A percentile compares a stretch with the other conserved stretches of the same genome.
Conservation (phyloP, 2,329 filamentous ascomycete genomes). For the Pseudocercospora ulei region DNA sequence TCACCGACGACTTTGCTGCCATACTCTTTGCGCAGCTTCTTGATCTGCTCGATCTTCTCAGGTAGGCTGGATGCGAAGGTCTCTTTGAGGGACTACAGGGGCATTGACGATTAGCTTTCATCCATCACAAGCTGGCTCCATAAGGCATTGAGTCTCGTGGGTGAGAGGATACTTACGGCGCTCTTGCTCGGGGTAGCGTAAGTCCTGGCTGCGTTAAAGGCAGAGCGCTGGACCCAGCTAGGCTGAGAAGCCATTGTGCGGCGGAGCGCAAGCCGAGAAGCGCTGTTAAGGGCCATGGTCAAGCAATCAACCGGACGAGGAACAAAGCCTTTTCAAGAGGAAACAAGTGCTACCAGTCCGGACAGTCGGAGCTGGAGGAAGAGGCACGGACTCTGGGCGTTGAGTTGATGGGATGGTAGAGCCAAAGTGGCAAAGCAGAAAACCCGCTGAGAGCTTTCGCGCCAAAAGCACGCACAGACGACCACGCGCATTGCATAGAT, state of each 20-base stretch:
- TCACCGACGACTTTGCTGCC: slow-evolving; percentile 93
- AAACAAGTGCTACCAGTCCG: slow-evolving; percentile 8
- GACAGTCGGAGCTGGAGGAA: slow-evolving; percentile 8
- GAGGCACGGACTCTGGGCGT: not conserved
- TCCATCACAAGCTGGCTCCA: not conserved
- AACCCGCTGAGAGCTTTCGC: no score
- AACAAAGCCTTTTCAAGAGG: slow-evolving; percentile 18
- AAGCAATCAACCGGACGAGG: slow-evolving; percentile 13
- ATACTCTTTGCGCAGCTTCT: slow-evolving; percentile 94
- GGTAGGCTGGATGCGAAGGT: slow-evolving; percentile 93
- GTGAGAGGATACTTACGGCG: slow-evolving; percentile 51
- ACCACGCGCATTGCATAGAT: no score
- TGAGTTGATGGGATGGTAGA: not conserved
- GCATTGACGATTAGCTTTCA: slow-evolving; percentile 8
- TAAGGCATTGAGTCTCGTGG: not conserved
- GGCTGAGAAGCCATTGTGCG: slow-evolving; percentile 60
- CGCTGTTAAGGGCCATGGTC: slow-evolving; percentile 31
- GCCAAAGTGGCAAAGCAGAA: no score
- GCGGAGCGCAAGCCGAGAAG: slow-evolving; percentile 63
- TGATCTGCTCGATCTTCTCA: slow-evolving; percentile 97
- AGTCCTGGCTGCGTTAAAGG: slow-evolving; percentile 75
- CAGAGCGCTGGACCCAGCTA: slow-evolving; percentile 48
- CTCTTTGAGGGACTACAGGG: slow-evolving; percentile 82
- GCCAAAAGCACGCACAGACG: no score
- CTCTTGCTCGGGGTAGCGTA: slow-evolving; percentile 92